phyloP scores from a whole-genome alignment of 2,329 filamentous ascomycete species.

The Colletotrichum costaricense region DNA sequence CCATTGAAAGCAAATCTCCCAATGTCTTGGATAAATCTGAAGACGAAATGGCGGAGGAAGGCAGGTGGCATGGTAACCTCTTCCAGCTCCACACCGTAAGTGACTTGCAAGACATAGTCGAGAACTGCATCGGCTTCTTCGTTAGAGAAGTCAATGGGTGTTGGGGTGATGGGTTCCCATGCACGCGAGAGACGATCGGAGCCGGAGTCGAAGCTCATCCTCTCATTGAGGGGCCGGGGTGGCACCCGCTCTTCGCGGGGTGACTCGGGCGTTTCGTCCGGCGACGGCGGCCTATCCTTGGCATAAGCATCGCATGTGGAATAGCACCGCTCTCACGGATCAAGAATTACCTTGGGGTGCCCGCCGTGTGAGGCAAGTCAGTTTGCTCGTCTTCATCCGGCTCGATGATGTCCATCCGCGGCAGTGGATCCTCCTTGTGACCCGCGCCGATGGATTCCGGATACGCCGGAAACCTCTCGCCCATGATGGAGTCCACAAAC shows the following conservation, averaged over 20 bases:
- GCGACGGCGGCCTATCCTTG: background rate
- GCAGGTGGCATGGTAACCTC: constrained; percentile 44
- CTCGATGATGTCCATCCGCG: constrained; percentile 40
- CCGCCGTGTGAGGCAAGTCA: constrained; percentile 9
- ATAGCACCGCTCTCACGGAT: background rate
- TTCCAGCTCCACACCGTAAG: constrained; percentile 51
- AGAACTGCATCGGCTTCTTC: constrained; percentile 50
- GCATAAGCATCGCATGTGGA: background rate
- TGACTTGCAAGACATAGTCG: constrained; percentile 49
- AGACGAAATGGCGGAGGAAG: constrained; percentile 45
- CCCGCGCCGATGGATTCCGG: constrained; percentile 14
- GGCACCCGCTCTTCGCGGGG: background rate
- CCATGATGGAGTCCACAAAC: constrained; percentile 41
- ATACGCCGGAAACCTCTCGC: constrained; percentile 31
- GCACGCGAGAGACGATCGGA: constrained; percentile 30
- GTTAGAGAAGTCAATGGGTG: constrained; percentile 44
- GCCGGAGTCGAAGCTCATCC: constrained; percentile 36
- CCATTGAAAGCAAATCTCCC: constrained; percentile 43
- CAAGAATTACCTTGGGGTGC: constrained; percentile 27
- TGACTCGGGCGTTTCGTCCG: constrained; percentile 5
- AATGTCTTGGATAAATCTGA: constrained; percentile 48
- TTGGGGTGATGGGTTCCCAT: constrained; percentile 37
- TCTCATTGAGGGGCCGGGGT: constrained; percentile 17
- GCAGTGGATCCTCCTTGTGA: constrained; percentile 43
- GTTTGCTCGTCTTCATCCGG: constrained; percentile 9